Percentiles rank a stretch among this genome's conserved stretches.
Conservation (phyloP, 805 yeast genomes). For the Lipomyces sp. region DNA sequence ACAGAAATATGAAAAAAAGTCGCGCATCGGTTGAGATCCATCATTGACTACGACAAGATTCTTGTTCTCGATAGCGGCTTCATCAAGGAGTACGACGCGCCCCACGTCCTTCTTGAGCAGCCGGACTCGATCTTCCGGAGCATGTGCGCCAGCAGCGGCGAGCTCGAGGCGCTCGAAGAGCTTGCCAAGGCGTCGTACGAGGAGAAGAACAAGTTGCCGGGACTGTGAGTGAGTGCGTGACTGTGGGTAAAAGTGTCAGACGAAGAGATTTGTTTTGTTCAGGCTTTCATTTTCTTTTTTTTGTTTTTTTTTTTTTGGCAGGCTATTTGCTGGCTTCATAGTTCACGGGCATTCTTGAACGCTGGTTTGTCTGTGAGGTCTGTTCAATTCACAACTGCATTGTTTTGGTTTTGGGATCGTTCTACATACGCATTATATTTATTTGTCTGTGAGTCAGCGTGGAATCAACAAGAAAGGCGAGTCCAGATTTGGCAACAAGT, state of each 20-base stretch:
- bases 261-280: too few relatives aligned
- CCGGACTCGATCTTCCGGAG: constrained; percentile 56
- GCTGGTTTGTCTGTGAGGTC: background rate
- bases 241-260: too few relatives aligned
- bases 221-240: too few relatives aligned
- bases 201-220: too few relatives aligned
- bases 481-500: too few relatives aligned
- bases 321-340: too few relatives aligned
- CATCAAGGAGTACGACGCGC: constrained; percentile 69
- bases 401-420: too few relatives aligned
- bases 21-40: constrained; percentile 78
- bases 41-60: constrained; percentile 68
- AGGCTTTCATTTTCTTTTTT: too few relatives aligned
- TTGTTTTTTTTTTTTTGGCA: too few relatives aligned
- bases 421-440: too few relatives aligned
- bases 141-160: constrained; percentile 89
- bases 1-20: constrained; percentile 34
- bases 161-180: constrained; percentile 68
- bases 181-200: constrained; percentile 54
- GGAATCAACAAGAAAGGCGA: too few relatives aligned
- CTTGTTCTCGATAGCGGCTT: constrained; percentile 78
- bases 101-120: constrained; percentile 53
- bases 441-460: too few relatives aligned
- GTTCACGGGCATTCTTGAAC: background rate
- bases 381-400: background rate